phyloP scores from a whole-genome alignment of 768 basidiomycete genomes.

The Mrakia gelida region DNA sequence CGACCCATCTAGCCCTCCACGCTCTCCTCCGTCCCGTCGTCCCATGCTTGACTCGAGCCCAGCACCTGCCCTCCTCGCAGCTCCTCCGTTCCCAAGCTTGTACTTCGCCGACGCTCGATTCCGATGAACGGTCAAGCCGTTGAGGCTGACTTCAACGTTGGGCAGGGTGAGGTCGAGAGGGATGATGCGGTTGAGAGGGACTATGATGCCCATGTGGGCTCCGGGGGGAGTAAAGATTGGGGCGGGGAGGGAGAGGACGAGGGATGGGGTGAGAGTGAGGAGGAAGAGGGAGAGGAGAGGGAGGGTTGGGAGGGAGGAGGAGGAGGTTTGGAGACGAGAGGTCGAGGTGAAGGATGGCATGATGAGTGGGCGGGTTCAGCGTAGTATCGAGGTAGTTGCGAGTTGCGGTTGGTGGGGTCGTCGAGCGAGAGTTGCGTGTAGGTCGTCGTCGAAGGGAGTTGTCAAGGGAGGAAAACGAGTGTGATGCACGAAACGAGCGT shows the following conservation, averaged over 20 bases:
- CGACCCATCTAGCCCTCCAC: neutral
- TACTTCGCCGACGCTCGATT: neutral
- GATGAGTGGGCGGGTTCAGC: neutral
- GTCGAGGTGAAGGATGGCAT: neutral
- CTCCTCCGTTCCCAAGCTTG: too few relatives aligned
- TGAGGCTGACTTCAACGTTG: neutral
- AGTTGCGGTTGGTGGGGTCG: too few relatives aligned
- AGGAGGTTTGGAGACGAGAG: neutral
- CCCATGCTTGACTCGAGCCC: neutral
- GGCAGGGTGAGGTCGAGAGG: neutral
- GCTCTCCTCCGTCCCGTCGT: neutral
- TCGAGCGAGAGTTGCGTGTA: too few relatives aligned
- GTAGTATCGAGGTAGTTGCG: too few relatives aligned
- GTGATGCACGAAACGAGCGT: too few relatives aligned
- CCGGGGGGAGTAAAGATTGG: neutral
- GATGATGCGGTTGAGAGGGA: neutral
- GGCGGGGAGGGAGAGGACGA: neutral
- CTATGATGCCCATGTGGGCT: neutral
- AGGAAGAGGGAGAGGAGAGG: neutral
- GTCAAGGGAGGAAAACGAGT: too few relatives aligned
- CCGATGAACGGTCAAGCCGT: slow-evolving; percentile 5
- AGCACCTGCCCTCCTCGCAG: too few relatives aligned
- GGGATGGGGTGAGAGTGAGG: neutral
- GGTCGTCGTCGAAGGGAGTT: too few relatives aligned
- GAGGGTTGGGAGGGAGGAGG: neutral